A percentile compares a stretch with the other conserved stretches of the same genome.
These are phyloP conservation scores for Graphilbum ipis-grandicollis DNA, from an alignment of 2,329 filamentous ascomycete species.

Conservation along the genomic window DNA sequence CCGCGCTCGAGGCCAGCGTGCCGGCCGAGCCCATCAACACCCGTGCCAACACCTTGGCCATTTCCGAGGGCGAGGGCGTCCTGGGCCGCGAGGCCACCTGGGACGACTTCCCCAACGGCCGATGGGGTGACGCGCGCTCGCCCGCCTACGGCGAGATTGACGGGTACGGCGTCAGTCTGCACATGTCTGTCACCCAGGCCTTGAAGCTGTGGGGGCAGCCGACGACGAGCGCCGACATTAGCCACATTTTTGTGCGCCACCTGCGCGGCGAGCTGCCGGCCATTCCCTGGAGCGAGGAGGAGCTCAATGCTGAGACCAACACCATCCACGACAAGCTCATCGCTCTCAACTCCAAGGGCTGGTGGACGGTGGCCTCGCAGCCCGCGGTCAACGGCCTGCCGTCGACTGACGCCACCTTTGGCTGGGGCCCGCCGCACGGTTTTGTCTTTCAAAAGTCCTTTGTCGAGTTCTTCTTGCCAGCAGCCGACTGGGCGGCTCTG, in stretches of 20 bases:
- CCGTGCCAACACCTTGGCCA: constrained; percentile 72
- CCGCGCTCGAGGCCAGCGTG: constrained; percentile 61
- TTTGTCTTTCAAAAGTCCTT: constrained; percentile 98
- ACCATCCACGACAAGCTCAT: constrained; percentile 64
- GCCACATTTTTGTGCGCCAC: constrained; percentile 61
- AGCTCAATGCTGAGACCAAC: constrained; percentile 65
- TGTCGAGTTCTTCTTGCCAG: constrained; percentile 83
- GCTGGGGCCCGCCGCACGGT: constrained; percentile 83
- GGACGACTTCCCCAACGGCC: constrained; percentile 97
- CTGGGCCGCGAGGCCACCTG: constrained; percentile 90
- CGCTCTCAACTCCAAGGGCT: constrained; percentile 60
- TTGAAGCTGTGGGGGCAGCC: constrained; percentile 75
- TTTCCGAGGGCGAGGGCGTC: constrained; percentile 82
- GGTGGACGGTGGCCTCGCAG: constrained; percentile 95
- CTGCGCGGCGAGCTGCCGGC: constrained; percentile 63
- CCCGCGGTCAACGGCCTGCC: constrained; percentile 77
- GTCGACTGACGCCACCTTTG: constrained; percentile 63
- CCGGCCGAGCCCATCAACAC: constrained; percentile 57
- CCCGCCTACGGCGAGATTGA: constrained; percentile 94
- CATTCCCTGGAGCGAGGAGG: constrained; percentile 89
- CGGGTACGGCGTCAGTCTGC: constrained; percentile 85
- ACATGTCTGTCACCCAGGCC: constrained; percentile 74
- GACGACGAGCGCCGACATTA: constrained; percentile 52
- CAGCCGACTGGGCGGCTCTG: constrained; percentile 52
- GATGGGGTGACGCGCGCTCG: constrained; percentile 94